These are phyloP conservation scores for Clonostachys solani DNA, from an alignment of 2,329 filamentous ascomycete genomes.

Conservation along the genomic window DNA sequence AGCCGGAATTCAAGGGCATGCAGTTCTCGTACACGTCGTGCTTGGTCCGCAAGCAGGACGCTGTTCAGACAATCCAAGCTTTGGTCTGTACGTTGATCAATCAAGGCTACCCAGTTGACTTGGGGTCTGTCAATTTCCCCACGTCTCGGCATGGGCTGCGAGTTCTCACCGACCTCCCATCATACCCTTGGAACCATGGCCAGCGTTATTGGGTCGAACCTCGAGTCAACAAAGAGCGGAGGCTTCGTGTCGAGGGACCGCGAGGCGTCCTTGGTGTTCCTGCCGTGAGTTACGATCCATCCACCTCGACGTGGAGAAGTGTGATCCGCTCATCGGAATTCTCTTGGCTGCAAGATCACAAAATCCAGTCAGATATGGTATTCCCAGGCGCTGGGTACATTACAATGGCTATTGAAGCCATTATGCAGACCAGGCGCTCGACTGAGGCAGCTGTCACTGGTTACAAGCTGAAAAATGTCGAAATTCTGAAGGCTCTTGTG, in stretches of 20 bases:
- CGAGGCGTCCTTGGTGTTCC: slow-evolving; percentile 24
- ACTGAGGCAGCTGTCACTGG: background rate
- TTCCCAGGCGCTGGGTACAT: slow-evolving; percentile 26
- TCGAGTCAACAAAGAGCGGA: slow-evolving; percentile 15
- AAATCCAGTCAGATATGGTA: slow-evolving; percentile 15
- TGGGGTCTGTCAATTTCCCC: slow-evolving; percentile 8
- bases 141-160: background rate
- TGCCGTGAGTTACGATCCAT: slow-evolving; percentile 4
- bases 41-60: slow-evolving; percentile 3
- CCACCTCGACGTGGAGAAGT: slow-evolving; percentile 15
- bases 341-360: slow-evolving; percentile 23
- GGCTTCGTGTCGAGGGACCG: slow-evolving; percentile 21
- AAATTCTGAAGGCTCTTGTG: slow-evolving; percentile 4
- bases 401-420: slow-evolving; percentile 22
- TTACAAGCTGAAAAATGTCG: slow-evolving; percentile 3
- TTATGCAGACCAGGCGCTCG: slow-evolving; percentile 6
- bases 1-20: background rate
- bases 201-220: slow-evolving; percentile 11
- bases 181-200: slow-evolving; percentile 19
- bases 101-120: background rate
- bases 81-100: slow-evolving; percentile 1
- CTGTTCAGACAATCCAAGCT: slow-evolving; percentile 1
- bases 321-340: slow-evolving; percentile 10
- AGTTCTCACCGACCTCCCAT: slow-evolving; percentile 10
- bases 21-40: slow-evolving; percentile 4